Percentiles rank a stretch among this genome's conserved stretches.
These are phyloP conservation scores for Schoenoplectus triqueter DNA, from an alignment of 202 grass and related monocot genomes.

Conservation along the genomic window DNA sequence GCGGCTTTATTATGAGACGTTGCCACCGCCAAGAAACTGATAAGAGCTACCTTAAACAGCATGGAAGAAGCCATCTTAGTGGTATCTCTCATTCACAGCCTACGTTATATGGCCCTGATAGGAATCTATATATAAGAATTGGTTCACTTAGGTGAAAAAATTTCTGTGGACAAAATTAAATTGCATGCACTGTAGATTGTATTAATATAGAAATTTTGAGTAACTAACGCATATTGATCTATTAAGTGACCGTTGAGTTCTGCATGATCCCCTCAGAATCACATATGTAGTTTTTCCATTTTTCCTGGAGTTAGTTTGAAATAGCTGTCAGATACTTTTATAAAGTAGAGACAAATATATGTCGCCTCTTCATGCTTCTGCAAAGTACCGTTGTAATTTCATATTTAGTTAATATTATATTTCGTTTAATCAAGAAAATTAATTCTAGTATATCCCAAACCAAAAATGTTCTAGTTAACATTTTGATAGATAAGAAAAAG, in stretches of 20 bases:
- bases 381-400: neutral
- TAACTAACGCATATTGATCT: neutral
- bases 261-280: neutral
- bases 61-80: slow-evolving; percentile 17
- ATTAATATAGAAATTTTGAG: neutral
- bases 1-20: neutral
- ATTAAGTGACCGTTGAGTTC: neutral
- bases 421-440: neutral
- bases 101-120: neutral
- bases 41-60: slow-evolving; percentile 22
- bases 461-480: too few relatives aligned
- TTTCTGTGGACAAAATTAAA: neutral
- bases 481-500: too few relatives aligned
- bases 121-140: neutral
- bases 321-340: slow-evolving; percentile 11
- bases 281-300: neutral
- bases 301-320: slow-evolving; percentile 21
- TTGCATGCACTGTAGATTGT: neutral
- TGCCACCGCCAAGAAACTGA: slow-evolving; percentile 10
- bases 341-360: neutral
- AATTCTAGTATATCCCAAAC: neutral
- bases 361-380: neutral
- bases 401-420: neutral
- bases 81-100: neutral
- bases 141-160: neutral